Conservation (phyloP, 2,329 filamentous ascomycete species). For the Thermomyces lanuginosus region DNA sequence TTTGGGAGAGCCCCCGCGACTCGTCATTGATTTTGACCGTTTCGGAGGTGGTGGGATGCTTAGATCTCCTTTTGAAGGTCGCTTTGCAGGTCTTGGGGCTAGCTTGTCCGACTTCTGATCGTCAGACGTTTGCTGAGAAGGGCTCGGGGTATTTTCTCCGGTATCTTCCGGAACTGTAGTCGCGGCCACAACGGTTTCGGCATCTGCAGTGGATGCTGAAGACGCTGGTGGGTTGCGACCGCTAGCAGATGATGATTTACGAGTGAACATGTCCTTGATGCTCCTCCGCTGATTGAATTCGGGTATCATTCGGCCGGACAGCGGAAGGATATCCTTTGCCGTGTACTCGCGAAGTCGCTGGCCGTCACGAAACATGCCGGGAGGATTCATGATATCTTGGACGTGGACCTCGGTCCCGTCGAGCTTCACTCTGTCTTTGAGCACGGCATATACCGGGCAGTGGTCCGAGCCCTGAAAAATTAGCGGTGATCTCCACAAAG, state of each 20-base stretch:
- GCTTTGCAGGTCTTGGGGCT: conserved; percentile 18
- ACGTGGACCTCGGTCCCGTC: conserved; percentile 38
- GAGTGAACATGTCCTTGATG: conserved; percentile 86
- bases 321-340: conserved; percentile 46
- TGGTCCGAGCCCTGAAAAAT: conserved; percentile 63
- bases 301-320: conserved; percentile 69
- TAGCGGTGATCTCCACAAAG: background rate
- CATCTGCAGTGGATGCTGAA: background rate
- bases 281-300: conserved; percentile 73
- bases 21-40: conserved; percentile 31
- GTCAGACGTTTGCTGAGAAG: background rate
- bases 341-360: conserved; percentile 50
- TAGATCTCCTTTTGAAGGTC: conserved; percentile 20
- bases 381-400: conserved; percentile 61
- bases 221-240: conserved; percentile 7
- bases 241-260: conserved; percentile 29
- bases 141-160: background rate
- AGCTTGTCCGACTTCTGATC: conserved; percentile 2
- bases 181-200: background rate
- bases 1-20: conserved; percentile 11
- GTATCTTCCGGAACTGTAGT: conserved; percentile 1
- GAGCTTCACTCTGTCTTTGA: conserved; percentile 46
- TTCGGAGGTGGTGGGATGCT: conserved; percentile 26
- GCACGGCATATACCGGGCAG: conserved; percentile 71
- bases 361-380: conserved; percentile 53